Base-by-base conservation (phyloP, 1,139 yeast genomes). In the Hyphopichia pseudoburtonii region DNA sequence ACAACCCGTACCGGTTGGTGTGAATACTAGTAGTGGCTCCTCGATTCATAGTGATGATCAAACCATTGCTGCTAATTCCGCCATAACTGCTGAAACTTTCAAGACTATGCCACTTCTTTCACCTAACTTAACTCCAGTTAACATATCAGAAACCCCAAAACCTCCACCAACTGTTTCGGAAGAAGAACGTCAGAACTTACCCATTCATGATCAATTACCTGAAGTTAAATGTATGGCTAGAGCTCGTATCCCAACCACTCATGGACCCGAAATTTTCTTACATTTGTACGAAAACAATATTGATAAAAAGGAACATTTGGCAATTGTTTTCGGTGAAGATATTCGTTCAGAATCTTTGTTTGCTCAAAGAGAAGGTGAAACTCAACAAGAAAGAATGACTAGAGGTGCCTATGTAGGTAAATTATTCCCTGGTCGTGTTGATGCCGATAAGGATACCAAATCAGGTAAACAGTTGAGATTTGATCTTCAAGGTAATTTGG, bases 341-440 rank as follows among this genome's bases (percentile, higher is more conserved):
- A 82, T 94, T 35, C 73, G 95, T 47, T 87, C 96, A 3, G 73
- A 76, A 55, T 70, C 90, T 2, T 68, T 94, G 38, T 92, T 79
- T 62, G 75, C 69, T 29, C 63, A 64, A 35, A 68, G 88, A 35
- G 66, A 67, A 0, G 78, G 79, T 31, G 99, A 92, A 48, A 71
- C 96, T 0, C 97, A 89, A 60, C 85, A 80, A 52, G 97, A 88
- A 54, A 67, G 98, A 48, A 92, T 92, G 97, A 88, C 95, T 12
- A 73, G 98, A 48, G 99, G 99, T 17, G 98, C 98, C 2, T 94
- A 94, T 52, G 78, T 86, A 19, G 98, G 98, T 10, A 80, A 79
- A 52, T 68, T 94, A 41, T 82, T 78, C 50, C 97, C 97, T 2
- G 97, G 97, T 3, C 73, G 98, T 44, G 60, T 63, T 17, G 56